A percentile compares a stretch with the other conserved stretches of the same genome.
These are phyloP conservation scores for Erodium chrysanthum DNA, from an alignment of 441 rosid genomes.

Conservation along the genomic window DNA sequence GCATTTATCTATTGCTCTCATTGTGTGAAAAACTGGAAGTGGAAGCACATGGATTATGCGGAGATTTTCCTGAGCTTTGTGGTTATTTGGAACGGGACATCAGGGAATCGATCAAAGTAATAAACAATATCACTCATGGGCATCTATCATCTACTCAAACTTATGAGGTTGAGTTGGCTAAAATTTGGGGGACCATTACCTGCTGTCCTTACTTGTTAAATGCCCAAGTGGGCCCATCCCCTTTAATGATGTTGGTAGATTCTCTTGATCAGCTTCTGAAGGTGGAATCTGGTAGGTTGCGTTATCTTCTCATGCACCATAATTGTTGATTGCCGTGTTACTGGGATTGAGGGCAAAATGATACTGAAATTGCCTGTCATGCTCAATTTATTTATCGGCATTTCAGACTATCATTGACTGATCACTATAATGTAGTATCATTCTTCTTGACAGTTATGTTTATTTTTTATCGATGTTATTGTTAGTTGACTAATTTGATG, in stretches of 20 bases:
- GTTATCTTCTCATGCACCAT: not conserved
- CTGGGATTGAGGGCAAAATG: not conserved
- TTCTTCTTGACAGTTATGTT: not conserved
- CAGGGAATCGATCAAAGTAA: slow-evolving; percentile 23
- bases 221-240: slow-evolving; percentile 29
- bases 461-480: not conserved
- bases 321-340: slow-evolving; percentile 3
- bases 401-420: not conserved
- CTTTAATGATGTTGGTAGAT: slow-evolving; percentile 43
- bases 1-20: slow-evolving; percentile 42
- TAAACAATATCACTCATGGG: slow-evolving; percentile 28
- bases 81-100: slow-evolving; percentile 35
- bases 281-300: slow-evolving; percentile 39
- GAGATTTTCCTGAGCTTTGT: slow-evolving; percentile 31
- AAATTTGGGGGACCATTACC: slow-evolving; percentile 52
- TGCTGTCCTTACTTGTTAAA: slow-evolving; percentile 49
- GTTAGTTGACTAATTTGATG: not conserved
- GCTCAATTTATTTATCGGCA: not conserved
- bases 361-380: not conserved
- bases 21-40: slow-evolving; percentile 52
- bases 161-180: slow-evolving; percentile 41
- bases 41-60: slow-evolving; percentile 26
- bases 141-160: slow-evolving; percentile 26
- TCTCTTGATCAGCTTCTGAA: slow-evolving; percentile 39
- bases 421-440: not conserved